These are phyloP conservation scores for Crepidotus variabilis DNA, from an alignment of 768 basidiomycete genomes.

Conservation along the genomic window DNA sequence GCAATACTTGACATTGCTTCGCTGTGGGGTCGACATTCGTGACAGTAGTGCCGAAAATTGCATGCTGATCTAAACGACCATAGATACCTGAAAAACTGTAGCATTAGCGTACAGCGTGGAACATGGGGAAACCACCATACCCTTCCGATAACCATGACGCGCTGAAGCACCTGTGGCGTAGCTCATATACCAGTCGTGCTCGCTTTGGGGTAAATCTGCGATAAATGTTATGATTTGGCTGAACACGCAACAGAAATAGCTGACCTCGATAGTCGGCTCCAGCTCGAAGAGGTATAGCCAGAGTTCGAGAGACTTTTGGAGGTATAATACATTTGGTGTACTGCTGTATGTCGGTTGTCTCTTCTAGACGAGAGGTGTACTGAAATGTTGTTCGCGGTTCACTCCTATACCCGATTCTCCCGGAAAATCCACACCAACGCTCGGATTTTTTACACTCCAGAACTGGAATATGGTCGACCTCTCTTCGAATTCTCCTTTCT, in stretches of 20 bases:
- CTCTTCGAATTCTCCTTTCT: slow-evolving; percentile 17
- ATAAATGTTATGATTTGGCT: neutral
- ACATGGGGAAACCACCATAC: slow-evolving; percentile 25
- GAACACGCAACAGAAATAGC: slow-evolving; percentile 5
- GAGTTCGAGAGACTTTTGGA: slow-evolving; percentile 47
- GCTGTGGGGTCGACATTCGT: slow-evolving; percentile 79
- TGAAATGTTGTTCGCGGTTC: slow-evolving; percentile 44
- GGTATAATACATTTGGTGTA: slow-evolving; percentile 52
- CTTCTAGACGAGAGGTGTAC: slow-evolving; percentile 36
- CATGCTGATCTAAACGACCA: slow-evolving; percentile 53
- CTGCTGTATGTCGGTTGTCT: slow-evolving; percentile 58
- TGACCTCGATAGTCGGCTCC: slow-evolving; percentile 66
- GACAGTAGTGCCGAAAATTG: slow-evolving; percentile 69
- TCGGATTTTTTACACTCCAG: slow-evolving; percentile 30
- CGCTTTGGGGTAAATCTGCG: slow-evolving; percentile 38
- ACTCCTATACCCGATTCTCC: slow-evolving; percentile 27
- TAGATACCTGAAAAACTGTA: slow-evolving; percentile 33
- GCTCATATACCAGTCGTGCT: slow-evolving; percentile 56
- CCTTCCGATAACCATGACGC: slow-evolving; percentile 44
- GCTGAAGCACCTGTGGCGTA: slow-evolving; percentile 61
- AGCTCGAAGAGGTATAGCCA: slow-evolving; percentile 51
- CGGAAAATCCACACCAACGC: slow-evolving; percentile 33
- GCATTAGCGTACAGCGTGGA: neutral
- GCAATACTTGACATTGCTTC: slow-evolving; percentile 68
- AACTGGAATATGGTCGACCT: slow-evolving; percentile 23